Conservation (phyloP, 768 basidiomycete genomes). For the Peribolospora kevripleyi region DNA sequence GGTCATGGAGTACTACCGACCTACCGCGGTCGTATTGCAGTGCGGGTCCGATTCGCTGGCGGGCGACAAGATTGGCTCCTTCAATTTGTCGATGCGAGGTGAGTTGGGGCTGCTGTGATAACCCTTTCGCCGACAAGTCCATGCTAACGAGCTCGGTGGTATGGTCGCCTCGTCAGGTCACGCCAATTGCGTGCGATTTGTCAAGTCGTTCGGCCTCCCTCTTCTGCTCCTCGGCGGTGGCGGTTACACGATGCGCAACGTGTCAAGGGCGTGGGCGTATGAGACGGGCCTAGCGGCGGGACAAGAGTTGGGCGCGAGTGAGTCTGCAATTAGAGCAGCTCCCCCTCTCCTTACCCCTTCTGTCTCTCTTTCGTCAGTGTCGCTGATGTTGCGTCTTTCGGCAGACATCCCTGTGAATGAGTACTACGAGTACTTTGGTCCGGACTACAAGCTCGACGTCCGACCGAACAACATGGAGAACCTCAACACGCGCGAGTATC, state of each 20-base stretch:
- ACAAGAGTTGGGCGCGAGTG: conserved; percentile 48
- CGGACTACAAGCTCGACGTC: conserved; percentile 87
- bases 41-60: conserved; percentile 93
- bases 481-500: conserved; percentile 72
- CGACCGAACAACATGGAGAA: conserved; percentile 86
- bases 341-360: neutral
- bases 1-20: conserved; percentile 85
- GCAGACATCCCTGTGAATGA: conserved; percentile 95
- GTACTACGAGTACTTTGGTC: conserved; percentile 98
- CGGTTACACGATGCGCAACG: conserved; percentile 95
- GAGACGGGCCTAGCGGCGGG: conserved; percentile 97
- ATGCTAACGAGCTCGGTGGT: no score
- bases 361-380: neutral
- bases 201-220: conserved; percentile 86
- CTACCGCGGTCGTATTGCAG: conserved; percentile 83
- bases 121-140: neutral
- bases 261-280: conserved; percentile 88
- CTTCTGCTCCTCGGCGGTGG: conserved; percentile 86
- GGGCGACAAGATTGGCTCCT: conserved; percentile 82
- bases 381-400: neutral
- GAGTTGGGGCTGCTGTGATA: neutral
- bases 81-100: conserved; percentile 94
- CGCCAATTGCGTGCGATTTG: conserved; percentile 88
- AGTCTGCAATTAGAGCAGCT: neutral
- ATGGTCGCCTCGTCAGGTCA: conserved; percentile 34